Evolutionary conservation across 257 asterid genomes (phyloP).

Genomic region (Solanum etuberosum): DNA sequence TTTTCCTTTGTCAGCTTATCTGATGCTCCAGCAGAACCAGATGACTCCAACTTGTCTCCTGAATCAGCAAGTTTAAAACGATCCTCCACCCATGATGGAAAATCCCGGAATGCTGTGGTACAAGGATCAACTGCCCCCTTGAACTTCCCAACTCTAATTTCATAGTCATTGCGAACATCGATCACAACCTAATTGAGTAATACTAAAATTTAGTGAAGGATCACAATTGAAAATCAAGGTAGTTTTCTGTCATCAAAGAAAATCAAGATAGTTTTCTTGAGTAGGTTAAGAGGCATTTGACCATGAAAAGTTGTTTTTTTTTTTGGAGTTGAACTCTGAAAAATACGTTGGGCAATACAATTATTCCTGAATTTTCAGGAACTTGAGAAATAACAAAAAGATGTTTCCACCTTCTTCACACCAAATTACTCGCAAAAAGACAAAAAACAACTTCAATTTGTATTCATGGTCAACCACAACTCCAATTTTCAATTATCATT

Average conservation of each 20-base stretch:
- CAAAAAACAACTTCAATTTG: not conserved
- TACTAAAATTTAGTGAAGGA: not conserved
- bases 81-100: conserved; percentile 83
- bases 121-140: conserved; percentile 88
- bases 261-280: not conserved
- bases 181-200: conserved; percentile 57
- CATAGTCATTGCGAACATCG: conserved; percentile 93
- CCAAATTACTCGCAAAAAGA: too few relatives aligned
- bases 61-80: conserved; percentile 28
- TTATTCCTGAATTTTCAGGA: too few relatives aligned
- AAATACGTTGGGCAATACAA: too few relatives aligned
- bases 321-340: too few relatives aligned
- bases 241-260: not conserved
- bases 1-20: conserved; percentile 23
- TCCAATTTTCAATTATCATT: not conserved
- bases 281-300: not conserved
- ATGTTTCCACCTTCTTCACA: too few relatives aligned
- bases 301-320: not conserved
- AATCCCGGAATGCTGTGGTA: conserved; percentile 85
- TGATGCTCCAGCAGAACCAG: conserved; percentile 16
- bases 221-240: not conserved
- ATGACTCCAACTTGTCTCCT: conserved; percentile 16
- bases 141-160: conserved; percentile 94
- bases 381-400: too few relatives aligned
- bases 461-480: not conserved